phyloP scores from a whole-genome alignment of 2,329 filamentous ascomycete genomes.

The Colletotrichum orchidophilum region DNA sequence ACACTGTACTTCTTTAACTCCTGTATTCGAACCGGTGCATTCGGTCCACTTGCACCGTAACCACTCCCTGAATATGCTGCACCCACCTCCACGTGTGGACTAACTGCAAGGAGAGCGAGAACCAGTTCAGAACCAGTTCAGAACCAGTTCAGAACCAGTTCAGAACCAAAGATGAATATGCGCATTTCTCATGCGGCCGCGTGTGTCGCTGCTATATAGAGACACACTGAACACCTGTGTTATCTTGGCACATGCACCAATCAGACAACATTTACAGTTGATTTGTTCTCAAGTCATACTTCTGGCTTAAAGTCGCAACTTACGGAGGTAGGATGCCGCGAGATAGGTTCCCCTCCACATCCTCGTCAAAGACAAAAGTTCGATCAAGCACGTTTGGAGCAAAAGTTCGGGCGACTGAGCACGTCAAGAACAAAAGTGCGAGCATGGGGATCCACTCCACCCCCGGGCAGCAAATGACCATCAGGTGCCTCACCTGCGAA shows the following conservation, averaged over 20 bases:
- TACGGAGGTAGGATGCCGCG: neutral
- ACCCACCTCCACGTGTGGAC: neutral
- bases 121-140: too few species aligned
- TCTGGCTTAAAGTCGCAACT: neutral
- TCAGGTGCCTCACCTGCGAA: neutral
- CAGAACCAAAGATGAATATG: neutral
- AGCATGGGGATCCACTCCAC: conserved; percentile 36
- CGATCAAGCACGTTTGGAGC: conserved; percentile 45
- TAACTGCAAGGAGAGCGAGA: neutral
- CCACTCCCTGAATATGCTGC: neutral
- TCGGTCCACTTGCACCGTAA: neutral
- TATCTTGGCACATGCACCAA: too few species aligned
- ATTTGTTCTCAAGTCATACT: neutral
- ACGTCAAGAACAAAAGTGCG: conserved; percentile 21
- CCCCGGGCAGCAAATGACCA: neutral
- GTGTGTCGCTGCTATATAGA: neutral
- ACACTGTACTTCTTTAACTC: neutral
- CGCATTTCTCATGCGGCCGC: neutral
- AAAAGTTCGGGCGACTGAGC: conserved; percentile 35
- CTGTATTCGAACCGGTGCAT: neutral
- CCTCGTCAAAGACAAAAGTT: conserved; percentile 38
- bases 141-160: too few species aligned
- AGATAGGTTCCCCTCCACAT: neutral
- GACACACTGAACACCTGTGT: neutral
- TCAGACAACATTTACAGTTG: neutral